phyloP scores from a whole-genome alignment of 345 rosid genomes.

The Rhodamnia argentea region DNA sequence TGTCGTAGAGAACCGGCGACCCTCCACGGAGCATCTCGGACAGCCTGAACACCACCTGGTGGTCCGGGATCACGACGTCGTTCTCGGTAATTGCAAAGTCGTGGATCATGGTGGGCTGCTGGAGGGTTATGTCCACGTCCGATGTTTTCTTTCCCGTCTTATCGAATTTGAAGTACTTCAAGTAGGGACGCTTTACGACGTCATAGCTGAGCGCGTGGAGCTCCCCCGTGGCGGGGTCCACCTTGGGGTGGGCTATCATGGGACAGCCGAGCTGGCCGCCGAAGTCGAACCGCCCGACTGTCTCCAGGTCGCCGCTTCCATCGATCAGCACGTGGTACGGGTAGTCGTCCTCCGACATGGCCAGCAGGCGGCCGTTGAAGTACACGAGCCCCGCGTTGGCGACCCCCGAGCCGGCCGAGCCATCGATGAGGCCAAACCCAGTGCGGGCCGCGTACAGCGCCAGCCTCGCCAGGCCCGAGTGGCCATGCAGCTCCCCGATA shows the following conservation, averaged over 20 bases:
- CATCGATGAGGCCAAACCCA: constrained; percentile 40
- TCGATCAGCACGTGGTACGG: constrained; percentile 53
- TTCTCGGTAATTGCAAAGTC: constrained; percentile 60
- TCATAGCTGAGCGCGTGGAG: constrained; percentile 52
- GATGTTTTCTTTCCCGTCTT: constrained; percentile 34
- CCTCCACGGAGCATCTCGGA: constrained; percentile 59
- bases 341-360: constrained; percentile 80
- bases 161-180: constrained; percentile 48
- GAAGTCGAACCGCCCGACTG: constrained; percentile 47
- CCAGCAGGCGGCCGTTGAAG: constrained; percentile 54
- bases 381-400: constrained; percentile 68
- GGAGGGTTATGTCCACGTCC: constrained; percentile 34
- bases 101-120: constrained; percentile 57
- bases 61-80: constrained; percentile 54
- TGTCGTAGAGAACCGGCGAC: constrained; percentile 57
- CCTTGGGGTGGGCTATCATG: constrained; percentile 73
- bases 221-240: constrained; percentile 55
- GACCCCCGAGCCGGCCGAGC: constrained; percentile 44
- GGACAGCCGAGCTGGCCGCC: constrained; percentile 38
- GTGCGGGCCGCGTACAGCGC: constrained; percentile 47
- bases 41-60: constrained; percentile 67
- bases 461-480: constrained; percentile 46
- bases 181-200: constrained; percentile 39
- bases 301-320: constrained; percentile 43
- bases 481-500: constrained; percentile 75